These are phyloP conservation scores for Elaeis oleifera DNA, from an alignment of 202 grass and related monocot species.

Conservation along the genomic window DNA sequence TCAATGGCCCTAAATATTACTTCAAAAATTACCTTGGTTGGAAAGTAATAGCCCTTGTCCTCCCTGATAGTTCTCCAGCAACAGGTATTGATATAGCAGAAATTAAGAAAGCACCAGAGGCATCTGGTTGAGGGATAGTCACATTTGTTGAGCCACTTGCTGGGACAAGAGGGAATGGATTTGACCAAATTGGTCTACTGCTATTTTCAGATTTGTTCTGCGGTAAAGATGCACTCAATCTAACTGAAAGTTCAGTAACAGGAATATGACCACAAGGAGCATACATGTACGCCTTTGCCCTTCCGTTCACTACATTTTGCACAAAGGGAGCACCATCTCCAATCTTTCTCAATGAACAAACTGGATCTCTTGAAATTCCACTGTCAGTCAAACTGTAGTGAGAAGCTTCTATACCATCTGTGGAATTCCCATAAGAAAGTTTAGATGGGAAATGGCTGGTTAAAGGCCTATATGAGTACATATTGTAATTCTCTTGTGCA, in stretches of 20 bases:
- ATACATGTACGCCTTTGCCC: conserved; percentile 74
- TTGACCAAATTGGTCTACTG: conserved; percentile 65
- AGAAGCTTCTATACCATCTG: background rate
- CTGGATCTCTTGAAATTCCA: conserved; percentile 30
- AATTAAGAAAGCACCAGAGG: conserved; percentile 72
- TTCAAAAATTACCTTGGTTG: conserved; percentile 66
- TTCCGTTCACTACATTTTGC: conserved; percentile 40
- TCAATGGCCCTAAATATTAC: no score
- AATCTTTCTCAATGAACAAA: conserved; percentile 35
- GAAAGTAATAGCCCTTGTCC: conserved; percentile 82
- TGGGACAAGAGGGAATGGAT: conserved; percentile 64
- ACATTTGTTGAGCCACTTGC: conserved; percentile 71
- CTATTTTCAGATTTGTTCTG: conserved; percentile 37
- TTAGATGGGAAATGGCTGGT: conserved; percentile 30
- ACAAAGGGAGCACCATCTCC: conserved; percentile 27
- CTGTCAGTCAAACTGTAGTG: conserved; percentile 23
- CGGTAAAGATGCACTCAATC: conserved; percentile 60
- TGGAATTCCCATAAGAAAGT: conserved; percentile 6
- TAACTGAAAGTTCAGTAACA: conserved; percentile 76
- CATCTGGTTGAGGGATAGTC: conserved; percentile 56
- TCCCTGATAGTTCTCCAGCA: conserved; percentile 74
- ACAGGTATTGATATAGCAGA: conserved; percentile 67
- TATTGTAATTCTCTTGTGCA: background rate
- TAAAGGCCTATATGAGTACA: conserved; percentile 2
- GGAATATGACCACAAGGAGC: conserved; percentile 52